Base-by-base conservation (phyloP, 179 eudicot genomes). In the Silene coronaria region DNA sequence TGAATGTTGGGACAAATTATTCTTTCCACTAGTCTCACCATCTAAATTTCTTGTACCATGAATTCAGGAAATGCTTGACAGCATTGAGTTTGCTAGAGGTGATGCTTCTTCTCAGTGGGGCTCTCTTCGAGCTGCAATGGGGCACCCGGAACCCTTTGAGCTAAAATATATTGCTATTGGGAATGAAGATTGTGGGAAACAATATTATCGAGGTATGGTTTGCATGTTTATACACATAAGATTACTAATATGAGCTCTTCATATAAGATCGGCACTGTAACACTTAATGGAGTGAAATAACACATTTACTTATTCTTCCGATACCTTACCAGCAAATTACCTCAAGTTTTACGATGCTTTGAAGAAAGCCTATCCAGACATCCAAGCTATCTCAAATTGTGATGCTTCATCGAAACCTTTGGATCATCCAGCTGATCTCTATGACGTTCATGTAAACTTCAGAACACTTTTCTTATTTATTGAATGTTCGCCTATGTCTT, bases 31-130 rank as follows among this genome's bases (percentile, higher is more conserved):
- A 32, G 14, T 63, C 48, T 17, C 7, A 28, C 14, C 38, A 6
- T 38, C 65, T 24, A 64, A 57, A 13, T 0, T 51, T 38, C 26
- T 4, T 71, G 17, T 28, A 26, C 58, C n/a, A 23, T 82, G 69
- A 76, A 75, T 82, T 53, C 76, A 95, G 99, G 99, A 95, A 84
- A 84, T 85, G 79, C 88, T 95, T 12, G 92, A 92, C 69, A 93
- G 99, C 65, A 81, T 95, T 61, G 97, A 95, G 87, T 95, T 95
- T 87, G 93, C 99, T 42, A 89, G 89, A 83, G 97, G 97, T 42
- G 93, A 86, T 85, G 4, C 88, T 22, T 63, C 84, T 64, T 86
- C 99, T 45, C 79, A 76, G 80, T 95, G 99, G 99, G 99, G 99
- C 59, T 90, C 92, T 64, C 71, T 89, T 60, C 84, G 99, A 82